Base-by-base conservation (phyloP, 129 eudicot species). In the Arctium minus region DNA sequence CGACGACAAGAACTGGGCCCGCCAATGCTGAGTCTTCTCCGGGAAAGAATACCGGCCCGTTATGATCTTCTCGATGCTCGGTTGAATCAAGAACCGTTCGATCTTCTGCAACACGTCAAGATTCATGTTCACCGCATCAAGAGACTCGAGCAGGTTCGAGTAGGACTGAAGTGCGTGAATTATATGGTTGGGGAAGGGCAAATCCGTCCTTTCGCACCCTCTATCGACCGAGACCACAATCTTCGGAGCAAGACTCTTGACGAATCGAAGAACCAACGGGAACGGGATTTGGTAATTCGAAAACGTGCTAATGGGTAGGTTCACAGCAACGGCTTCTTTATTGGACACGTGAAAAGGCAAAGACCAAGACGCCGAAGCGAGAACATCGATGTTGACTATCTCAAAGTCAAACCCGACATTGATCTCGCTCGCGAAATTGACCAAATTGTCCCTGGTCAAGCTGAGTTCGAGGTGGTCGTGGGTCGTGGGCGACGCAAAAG, bases 21-120 rank as follows among this genome's bases (percentile, higher is more conserved):
- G 86, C 97, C 97, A 93, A 79, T 90, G 97, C 53, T 87, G 94
- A 7, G 89, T 86, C 86, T 91, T 93, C 22, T 88, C 95, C 1
- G 87, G 89, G 39, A 78, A 72, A 8, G 79, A 78, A 72, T 77
- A 80, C 10, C 97, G 89, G 7, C 88, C 93, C 72, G 70, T 60
- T 12, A 91, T 60, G 10, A 87, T 78, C 44, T 86, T 93, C 35
- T 93, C 97, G 27, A 93, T 70, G 3, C 85, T 83, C 1, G 97
- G 97, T 50, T 88, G 93, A 60, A 91, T 37, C 84, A 93, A 86
- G 86, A 87, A 91, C 83, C 86, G 86, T 67, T 93, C 97, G 13
- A 93, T 91, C 88, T 93, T 91, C 35, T 88, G 87, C 42, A 85
- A 73, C 2, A 88, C 80, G 9, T 91, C 93, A n/a, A 85, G 74